phyloP scores from a whole-genome alignment of 73 alveolate species.

The Tetrahymena thermophila region DNA sequence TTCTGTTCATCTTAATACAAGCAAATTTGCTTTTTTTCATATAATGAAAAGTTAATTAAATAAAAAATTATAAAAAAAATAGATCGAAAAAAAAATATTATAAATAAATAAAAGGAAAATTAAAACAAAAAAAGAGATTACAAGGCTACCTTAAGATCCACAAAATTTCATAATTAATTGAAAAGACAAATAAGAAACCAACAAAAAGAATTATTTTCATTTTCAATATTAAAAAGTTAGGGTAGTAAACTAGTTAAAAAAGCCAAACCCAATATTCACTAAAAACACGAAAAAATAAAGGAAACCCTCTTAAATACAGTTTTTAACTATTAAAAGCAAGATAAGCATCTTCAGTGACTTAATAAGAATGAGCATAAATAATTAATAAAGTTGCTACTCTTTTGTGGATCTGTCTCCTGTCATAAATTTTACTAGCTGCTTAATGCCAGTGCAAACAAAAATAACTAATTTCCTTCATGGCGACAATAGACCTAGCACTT shows the following conservation, averaged over 20 bases:
- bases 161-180: background rate
- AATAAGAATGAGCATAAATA: too few species aligned
- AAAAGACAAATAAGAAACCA: background rate
- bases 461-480: background rate
- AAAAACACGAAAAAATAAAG: too few species aligned
- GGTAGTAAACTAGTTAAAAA: background rate
- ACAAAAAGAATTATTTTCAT: background rate
- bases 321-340: too few species aligned
- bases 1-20: background rate
- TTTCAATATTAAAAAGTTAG: background rate
- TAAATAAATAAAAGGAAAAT: background rate
- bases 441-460: background rate
- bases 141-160: background rate
- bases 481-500: background rate
- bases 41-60: background rate
- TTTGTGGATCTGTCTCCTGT: background rate
- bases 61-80: background rate
- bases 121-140: background rate
- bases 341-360: background rate
- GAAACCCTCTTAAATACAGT: background rate
- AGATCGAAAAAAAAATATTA: background rate
- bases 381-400: background rate
- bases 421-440: background rate
- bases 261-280: background rate
- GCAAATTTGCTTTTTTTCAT: background rate